phyloP scores from a whole-genome alignment of 345 rosid genomes.

The Lepidium africanum region DNA sequence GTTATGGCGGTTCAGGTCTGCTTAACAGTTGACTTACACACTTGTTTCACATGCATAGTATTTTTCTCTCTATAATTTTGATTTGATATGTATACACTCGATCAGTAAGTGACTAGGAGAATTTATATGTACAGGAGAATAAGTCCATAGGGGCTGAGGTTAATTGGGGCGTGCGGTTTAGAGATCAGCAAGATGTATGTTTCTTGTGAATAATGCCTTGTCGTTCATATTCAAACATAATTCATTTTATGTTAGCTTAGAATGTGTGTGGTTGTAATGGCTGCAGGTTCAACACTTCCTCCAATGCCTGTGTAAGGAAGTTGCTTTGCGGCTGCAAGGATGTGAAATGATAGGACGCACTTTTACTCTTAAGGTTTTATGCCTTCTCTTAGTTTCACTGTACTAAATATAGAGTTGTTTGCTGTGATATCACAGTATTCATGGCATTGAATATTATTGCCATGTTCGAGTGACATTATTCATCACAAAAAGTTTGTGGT shows the following conservation, averaged over 20 bases:
- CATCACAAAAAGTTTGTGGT: not conserved
- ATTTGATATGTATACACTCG: not conserved
- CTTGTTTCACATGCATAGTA: not conserved
- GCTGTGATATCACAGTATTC: not conserved
- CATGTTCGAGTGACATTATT: not conserved
- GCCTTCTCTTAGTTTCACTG: conserved; percentile 1
- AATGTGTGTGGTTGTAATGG: conserved; percentile 12
- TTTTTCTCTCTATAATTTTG: not conserved
- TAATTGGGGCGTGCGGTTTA: conserved; percentile 94
- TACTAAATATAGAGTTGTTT: not conserved
- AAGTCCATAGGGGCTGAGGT: conserved; percentile 96
- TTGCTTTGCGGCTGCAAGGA: conserved; percentile 75
- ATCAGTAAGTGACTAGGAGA: not conserved
- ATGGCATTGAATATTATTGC: conserved; percentile 1
- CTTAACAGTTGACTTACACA: not conserved
- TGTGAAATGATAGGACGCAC: conserved; percentile 76
- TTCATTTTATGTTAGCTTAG: not conserved
- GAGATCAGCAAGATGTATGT: conserved; percentile 66
- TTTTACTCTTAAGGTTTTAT: conserved; percentile 75
- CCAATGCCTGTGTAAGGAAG: conserved; percentile 79
- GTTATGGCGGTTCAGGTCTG: conserved; percentile 76
- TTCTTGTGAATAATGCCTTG: conserved; percentile 16
- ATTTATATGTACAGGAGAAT: conserved; percentile 57
- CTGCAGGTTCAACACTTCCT: conserved; percentile 67
- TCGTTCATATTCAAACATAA: not conserved